These are phyloP conservation scores for Thermothelomyces thermophilus DNA, from an alignment of 2,329 filamentous ascomycete genomes.

Conservation along the genomic window DNA sequence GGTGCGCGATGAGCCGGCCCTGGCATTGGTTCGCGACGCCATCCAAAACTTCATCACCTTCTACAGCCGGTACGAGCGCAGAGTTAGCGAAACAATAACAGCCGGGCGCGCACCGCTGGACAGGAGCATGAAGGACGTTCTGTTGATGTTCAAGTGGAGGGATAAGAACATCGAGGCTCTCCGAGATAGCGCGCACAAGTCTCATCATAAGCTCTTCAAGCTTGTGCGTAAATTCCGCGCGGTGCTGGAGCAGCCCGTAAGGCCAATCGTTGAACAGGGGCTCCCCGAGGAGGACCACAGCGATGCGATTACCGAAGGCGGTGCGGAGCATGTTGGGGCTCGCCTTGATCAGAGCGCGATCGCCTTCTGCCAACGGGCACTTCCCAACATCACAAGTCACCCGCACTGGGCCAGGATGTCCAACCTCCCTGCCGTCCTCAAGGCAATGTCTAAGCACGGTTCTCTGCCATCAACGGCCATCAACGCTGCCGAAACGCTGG, in stretches of 20 bases:
- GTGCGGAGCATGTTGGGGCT: slow-evolving; percentile 20
- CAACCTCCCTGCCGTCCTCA: slow-evolving; percentile 62
- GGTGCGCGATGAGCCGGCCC: slow-evolving; percentile 48
- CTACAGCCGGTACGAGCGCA: slow-evolving; percentile 63
- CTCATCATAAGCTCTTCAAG: slow-evolving; percentile 87
- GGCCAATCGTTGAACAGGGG: slow-evolving; percentile 53
- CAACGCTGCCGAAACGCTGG: slow-evolving; percentile 53
- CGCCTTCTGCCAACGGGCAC: slow-evolving; percentile 28
- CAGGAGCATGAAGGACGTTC: slow-evolving; percentile 86
- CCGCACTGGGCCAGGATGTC: slow-evolving; percentile 56
- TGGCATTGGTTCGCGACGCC: slow-evolving; percentile 55
- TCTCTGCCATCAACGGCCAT: slow-evolving; percentile 45
- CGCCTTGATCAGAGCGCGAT: slow-evolving; percentile 31
- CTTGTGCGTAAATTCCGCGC: slow-evolving; percentile 84
- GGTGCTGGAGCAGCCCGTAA: slow-evolving; percentile 70
- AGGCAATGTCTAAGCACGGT: slow-evolving; percentile 65
- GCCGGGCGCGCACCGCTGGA: slow-evolving; percentile 71
- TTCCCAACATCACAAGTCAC: slow-evolving; percentile 34
- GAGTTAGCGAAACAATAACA: slow-evolving; percentile 57
- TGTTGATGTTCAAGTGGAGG: slow-evolving; percentile 93
- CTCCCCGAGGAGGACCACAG: slow-evolving; percentile 46
- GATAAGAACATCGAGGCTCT: slow-evolving; percentile 91
- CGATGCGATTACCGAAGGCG: slow-evolving; percentile 9
- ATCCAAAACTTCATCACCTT: slow-evolving; percentile 71
- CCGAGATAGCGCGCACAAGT: slow-evolving; percentile 80